phyloP scores from a whole-genome alignment of 164 flowering plant species.

The Buxus sempervirens region DNA sequence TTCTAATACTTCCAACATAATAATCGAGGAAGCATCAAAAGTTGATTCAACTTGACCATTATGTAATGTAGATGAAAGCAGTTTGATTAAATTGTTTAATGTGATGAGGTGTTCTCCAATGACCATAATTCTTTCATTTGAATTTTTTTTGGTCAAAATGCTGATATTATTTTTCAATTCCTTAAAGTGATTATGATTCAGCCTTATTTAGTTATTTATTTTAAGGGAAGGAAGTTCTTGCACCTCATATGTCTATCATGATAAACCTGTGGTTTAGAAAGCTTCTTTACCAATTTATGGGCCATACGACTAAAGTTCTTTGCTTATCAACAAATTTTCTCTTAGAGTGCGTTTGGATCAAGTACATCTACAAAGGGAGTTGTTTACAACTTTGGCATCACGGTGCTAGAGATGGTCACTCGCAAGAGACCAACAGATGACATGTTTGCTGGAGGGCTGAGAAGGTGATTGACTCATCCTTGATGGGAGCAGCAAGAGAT shows the following conservation, averaged over 20 bases:
- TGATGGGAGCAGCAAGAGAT: conserved; percentile 26
- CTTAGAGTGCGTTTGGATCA: conserved; percentile 40
- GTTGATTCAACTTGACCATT: neutral
- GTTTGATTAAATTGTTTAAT: neutral
- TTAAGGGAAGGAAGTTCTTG: no score
- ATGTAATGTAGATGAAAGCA: neutral
- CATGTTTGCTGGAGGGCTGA: conserved; percentile 42
- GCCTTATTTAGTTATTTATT: no score
- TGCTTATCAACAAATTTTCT: neutral
- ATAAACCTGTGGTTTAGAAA: neutral
- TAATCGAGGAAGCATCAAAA: conserved; percentile 13
- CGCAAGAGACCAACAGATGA: conserved; percentile 52
- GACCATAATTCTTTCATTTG: conserved; percentile 9
- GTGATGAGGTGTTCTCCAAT: neutral
- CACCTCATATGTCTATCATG: neutral
- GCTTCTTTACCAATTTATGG: neutral
- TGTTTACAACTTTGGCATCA: conserved; percentile 58
- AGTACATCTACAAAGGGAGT: conserved; percentile 45
- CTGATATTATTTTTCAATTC: neutral
- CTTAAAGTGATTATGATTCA: neutral
- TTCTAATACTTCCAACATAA: conserved; percentile 21
- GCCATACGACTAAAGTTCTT: neutral
- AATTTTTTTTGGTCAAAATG: neutral
- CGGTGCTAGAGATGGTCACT: conserved; percentile 58
- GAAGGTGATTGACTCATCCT: conserved; percentile 30